Evolutionary conservation across 768 basidiomycete species (phyloP), one percentile per base, ranked within the genome.

Genomic region (Suillus hirtellus): DNA sequence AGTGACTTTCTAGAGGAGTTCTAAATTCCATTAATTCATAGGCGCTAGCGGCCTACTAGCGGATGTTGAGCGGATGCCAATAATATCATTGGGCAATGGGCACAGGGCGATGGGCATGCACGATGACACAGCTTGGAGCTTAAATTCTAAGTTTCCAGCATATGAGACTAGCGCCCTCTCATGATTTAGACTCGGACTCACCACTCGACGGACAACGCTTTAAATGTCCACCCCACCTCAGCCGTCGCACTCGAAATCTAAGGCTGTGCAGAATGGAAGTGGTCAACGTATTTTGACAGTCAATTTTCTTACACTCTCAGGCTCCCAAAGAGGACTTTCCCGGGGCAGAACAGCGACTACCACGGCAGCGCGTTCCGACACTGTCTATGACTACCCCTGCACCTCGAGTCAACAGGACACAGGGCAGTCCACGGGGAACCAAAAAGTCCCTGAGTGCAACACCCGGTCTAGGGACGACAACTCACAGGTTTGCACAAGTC

Each of bases 1-100:
- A 46, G 44, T 46, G 46, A 21, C 46, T 15, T 52, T 52, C 31
- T 53, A n/a, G 52, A 53, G 27, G 50, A 52, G 27, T 52, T 52
- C 15, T 6, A 15, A 31, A 50, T 19, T 34, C 35, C 35, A 37
- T 37, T 10, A 31, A 31, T 31, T 19, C 19, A 19, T 19, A n/a
- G 31, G 52, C 34, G 52, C 52, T 35, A 53, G 31, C 6, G 1
- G 31, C 4, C 31, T 31, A 31, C 47, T 52, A 3, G 12, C 21
- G 50, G 31, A 6, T 31, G 31, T 31, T 31, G 31, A 31, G 31
- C 31, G 31, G 31, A 31, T 31, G 8, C 31, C 50, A 52, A 31
- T 31, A 11, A 34, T 52, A 52, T 52, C 50, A 19, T 11, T 6
- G 52, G 52, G 52, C 52, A 37, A n/a, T 35, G 52, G 52, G 19